Evolutionary conservation across 2,329 filamentous ascomycete species (phyloP).

Genomic region (Ascochyta clinopodiicola): DNA sequence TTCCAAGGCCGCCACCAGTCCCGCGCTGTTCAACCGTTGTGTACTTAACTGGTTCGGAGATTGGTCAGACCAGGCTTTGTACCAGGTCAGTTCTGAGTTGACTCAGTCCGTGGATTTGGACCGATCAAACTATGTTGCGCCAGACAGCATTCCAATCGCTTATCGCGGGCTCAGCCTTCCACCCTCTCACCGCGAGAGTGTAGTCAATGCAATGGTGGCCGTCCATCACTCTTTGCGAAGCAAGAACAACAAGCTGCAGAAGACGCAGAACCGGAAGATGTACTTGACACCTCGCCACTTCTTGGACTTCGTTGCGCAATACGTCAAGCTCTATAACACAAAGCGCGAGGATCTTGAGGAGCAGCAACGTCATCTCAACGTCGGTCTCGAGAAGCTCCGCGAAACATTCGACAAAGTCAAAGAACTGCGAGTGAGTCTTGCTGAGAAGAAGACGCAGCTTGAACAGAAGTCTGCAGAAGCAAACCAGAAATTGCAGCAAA

Average conservation of each 20-base stretch:
- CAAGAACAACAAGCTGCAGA: conserved; percentile 86
- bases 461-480: conserved; percentile 94
- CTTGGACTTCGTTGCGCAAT: conserved; percentile 96
- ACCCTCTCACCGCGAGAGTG: conserved; percentile 85
- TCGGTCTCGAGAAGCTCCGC: conserved; percentile 94
- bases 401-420: conserved; percentile 98
- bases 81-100: conserved; percentile 94
- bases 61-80: conserved; percentile 98
- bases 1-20: conserved; percentile 96
- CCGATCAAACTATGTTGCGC: conserved; percentile 80
- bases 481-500: conserved; percentile 94
- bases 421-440: conserved; percentile 86
- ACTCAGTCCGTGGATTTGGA: conserved; percentile 97
- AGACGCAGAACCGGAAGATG: conserved; percentile 90
- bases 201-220: conserved; percentile 98
- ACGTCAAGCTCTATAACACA: conserved; percentile 95
- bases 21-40: conserved; percentile 98
- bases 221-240: conserved; percentile 93
- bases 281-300: conserved; percentile 97
- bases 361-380: conserved; percentile 96
- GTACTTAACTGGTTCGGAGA: conserved; percentile 99
- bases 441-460: conserved; percentile 91
- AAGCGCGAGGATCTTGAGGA: conserved; percentile 98
- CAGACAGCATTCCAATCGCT: conserved; percentile 90
- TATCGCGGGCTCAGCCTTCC: conserved; percentile 86